A percentile compares a stretch with the other conserved stretches of the same genome.
These are phyloP conservation scores for Cardamine resedifolia DNA, from an alignment of 345 rosid genomes.

Conservation along the genomic window DNA sequence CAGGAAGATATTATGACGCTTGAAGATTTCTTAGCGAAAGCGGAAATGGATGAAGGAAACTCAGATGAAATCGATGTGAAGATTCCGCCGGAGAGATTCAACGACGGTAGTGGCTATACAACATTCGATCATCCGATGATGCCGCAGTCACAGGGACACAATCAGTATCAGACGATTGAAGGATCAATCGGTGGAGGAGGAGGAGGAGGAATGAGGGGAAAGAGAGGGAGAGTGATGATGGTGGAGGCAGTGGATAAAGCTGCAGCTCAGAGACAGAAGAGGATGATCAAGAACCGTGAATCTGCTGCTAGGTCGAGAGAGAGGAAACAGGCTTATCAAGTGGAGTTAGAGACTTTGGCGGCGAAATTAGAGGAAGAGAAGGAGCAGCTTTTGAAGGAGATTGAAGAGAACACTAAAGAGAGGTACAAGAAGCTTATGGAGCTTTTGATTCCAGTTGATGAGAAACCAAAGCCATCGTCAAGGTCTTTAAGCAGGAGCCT, in stretches of 20 bases:
- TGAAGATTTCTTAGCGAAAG: conserved; percentile 84
- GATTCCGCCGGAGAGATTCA: conserved; percentile 47
- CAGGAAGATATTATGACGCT: conserved; percentile 60
- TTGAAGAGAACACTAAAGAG: conserved; percentile 71
- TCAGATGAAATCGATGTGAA: conserved; percentile 38
- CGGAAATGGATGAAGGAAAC: conserved; percentile 48
- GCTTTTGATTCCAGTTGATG: conserved; percentile 64
- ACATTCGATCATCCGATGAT: conserved; percentile 43
- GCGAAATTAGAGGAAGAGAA: conserved; percentile 76
- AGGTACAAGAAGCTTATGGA: conserved; percentile 79
- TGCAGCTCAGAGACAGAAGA: conserved; percentile 85
- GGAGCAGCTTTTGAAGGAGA: conserved; percentile 65
- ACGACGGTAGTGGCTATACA: conserved; percentile 50
- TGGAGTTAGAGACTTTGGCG: conserved; percentile 77
- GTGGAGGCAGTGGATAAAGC: conserved; percentile 73
- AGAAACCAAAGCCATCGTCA: conserved; percentile 52
- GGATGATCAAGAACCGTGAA: conserved; percentile 99
- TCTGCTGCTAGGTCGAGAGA: conserved; percentile 97
- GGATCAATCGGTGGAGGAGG: conserved; percentile 8
- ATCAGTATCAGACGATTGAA: conserved; percentile 47
- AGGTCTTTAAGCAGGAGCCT: conserved; percentile 56
- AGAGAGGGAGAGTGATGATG: conserved; percentile 73
- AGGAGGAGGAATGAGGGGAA: conserved; percentile 46
- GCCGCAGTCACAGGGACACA: conserved; percentile 19
- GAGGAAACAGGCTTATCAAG: conserved; percentile 94